Base-by-base conservation (phyloP, 208 protist genomes). In the Trypanosoma scelopori region DNA sequence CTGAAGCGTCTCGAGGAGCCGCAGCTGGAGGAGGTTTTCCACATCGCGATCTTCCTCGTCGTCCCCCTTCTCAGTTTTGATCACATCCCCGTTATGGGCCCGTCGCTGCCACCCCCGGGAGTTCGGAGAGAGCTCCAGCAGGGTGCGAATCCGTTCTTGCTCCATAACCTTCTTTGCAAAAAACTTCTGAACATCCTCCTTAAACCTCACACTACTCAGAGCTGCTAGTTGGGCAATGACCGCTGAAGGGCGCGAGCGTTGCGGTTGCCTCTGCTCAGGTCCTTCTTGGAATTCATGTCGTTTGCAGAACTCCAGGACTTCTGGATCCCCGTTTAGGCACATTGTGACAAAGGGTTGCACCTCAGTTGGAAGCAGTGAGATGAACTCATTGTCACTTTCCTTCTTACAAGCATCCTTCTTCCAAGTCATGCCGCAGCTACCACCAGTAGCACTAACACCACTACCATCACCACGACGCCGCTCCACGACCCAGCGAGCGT, bases 151-250 rank as follows among this genome's bases (percentile, higher is more conserved):
- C 25, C 58, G 57, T 5, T 30, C 32, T 64, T 91, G 88, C 60
- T 93, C 77, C 49, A 61, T 55, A 11, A 84, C 65, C 52, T 89
- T 89, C 55, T 63, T 71, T 30, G 68, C 48, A 59, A 93, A 91
- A 37, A 97, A 98, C 4, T 63, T 55, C 18, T 63, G 18, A 35
- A 98, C 65, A 39, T 97, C 91, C 3, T 89, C 66, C 20, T 84
- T 84, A 69, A 98, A 97, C 7, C 78, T 76, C 28, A 67, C 45
- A 55, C 84, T 92, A 57, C 60, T 51, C 18, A 76, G 22, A n/a
- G 22, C 22, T n/a, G 52, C 51, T 4, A 77, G 30, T 9, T 50
- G 22, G 2, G 57, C 39, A 65, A 76, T 69, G 1, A 69, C n/a
- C 27, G 20, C 69, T 1, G 46, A 42, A 46, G 48, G 57, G 12